Percentiles rank a stretch among this genome's conserved stretches.
Conservation (phyloP, 2,329 filamentous ascomycete species). For the Aspergillus unguis region DNA sequence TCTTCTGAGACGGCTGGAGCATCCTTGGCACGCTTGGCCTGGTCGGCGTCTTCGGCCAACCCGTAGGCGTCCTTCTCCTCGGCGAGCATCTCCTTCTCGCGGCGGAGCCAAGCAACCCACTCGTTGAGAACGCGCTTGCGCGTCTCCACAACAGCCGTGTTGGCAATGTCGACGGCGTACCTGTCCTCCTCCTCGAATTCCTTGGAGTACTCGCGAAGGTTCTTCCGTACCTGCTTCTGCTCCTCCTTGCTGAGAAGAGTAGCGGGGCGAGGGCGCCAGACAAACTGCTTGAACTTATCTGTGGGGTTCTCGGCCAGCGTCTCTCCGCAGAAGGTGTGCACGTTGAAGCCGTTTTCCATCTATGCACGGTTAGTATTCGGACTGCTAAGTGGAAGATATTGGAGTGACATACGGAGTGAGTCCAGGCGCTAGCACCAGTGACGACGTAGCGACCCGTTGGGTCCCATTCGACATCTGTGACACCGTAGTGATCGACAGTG, state of each 20-base stretch:
- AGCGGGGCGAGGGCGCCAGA: slow-evolving; percentile 87
- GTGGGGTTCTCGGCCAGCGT: slow-evolving; percentile 84
- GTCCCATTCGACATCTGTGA: slow-evolving; percentile 98
- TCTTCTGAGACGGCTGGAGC: slow-evolving; percentile 57
- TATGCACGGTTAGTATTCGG: slow-evolving; percentile 38
- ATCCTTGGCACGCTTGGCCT: slow-evolving; percentile 50
- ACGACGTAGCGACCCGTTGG: slow-evolving; percentile 92
- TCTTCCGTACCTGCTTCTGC: slow-evolving; percentile 97
- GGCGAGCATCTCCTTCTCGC: slow-evolving; percentile 66
- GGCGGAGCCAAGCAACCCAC: slow-evolving; percentile 80
- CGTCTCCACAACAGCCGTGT: slow-evolving; percentile 87
- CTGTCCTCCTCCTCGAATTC: slow-evolving; percentile 93
- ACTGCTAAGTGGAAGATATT: slow-evolving; percentile 7
- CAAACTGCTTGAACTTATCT: slow-evolving; percentile 96
- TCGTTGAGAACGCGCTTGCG: slow-evolving; percentile 78
- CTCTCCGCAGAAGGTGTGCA: slow-evolving; percentile 94
- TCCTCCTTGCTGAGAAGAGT: slow-evolving; percentile 95
- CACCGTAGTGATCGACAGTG: slow-evolving; percentile 90
- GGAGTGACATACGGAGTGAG: slow-evolving; percentile 67
- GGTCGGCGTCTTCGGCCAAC: slow-evolving; percentile 63
- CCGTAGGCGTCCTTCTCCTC: slow-evolving; percentile 69
- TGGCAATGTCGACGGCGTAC: slow-evolving; percentile 88
- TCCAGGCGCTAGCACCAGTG: slow-evolving; percentile 91
- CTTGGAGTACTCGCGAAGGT: slow-evolving; percentile 92
- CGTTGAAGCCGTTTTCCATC: slow-evolving; percentile 99